Percentiles rank a stretch among this genome's conserved stretches.
Conservation (phyloP, 1,284 basidiomycete genomes). For the Phlebopus sp. region DNA sequence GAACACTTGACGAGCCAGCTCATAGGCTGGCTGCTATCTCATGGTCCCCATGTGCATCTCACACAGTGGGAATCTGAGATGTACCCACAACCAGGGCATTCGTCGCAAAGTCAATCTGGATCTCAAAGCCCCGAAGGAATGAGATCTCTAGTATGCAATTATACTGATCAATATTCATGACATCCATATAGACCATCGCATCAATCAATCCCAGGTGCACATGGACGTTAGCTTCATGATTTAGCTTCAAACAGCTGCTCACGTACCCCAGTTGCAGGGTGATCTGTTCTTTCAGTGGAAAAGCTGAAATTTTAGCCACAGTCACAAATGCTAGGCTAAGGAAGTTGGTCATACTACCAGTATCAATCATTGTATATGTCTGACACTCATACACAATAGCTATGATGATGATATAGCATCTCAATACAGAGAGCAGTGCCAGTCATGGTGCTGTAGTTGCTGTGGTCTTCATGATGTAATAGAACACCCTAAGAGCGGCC, state of each 20-base stretch:
- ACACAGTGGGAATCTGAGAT: neutral
- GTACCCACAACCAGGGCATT: neutral
- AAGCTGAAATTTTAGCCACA: neutral
- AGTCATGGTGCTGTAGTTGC: no score
- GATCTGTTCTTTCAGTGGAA: slow-evolving; percentile 8
- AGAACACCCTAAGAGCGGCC: no score
- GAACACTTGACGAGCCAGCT: no score
- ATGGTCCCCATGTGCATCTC: neutral
- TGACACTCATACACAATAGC: slow-evolving; percentile 1
- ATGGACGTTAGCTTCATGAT: slow-evolving; percentile 1
- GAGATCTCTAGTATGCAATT: slow-evolving; percentile 10
- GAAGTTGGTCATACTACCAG: slow-evolving; percentile 1
- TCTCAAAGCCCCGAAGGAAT: neutral
- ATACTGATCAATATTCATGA: slow-evolving; percentile 15
- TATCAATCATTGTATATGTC: no score
- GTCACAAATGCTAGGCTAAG: neutral
- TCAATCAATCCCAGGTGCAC: neutral
- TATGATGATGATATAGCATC: neutral
- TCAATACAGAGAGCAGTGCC: no score
- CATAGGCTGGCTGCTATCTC: no score
- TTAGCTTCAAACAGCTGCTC: slow-evolving; percentile 13
- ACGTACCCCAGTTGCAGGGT: slow-evolving; percentile 13
- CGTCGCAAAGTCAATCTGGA: slow-evolving; percentile 5
- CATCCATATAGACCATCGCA: slow-evolving; percentile 9
- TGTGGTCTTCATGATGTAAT: no score